Base-by-base conservation (phyloP, 2,329 filamentous ascomycete species). In the Arthrobotrys sphaeroides region DNA sequence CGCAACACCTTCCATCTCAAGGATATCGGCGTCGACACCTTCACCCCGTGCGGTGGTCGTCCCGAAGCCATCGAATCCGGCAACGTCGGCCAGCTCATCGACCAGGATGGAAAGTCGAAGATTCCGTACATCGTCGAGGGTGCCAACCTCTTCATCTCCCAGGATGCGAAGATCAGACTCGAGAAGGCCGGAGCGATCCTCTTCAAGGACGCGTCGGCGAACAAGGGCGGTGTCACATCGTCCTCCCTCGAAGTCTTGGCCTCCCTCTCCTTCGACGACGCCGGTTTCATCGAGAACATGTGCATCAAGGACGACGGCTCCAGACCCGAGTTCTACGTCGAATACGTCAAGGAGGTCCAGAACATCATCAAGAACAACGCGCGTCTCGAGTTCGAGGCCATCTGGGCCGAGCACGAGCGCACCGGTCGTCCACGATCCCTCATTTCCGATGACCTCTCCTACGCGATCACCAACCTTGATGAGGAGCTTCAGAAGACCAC, bases 111-210 rank as follows among this genome's bases (percentile, higher is more conserved):
- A 84, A 97, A 96, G 85, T 87, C 88, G 20, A 88, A 87, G 9
- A 91, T 99, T 75, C 94, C 94, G 0, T 99, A 96, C 84, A 95
- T 99, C 64, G 94, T 99, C 47, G 95, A 99, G 84, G 95, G 95
- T 62, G 95, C 95, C 83, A 99, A 98, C 83, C 86, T 99, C 65
- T 99, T 99, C 88, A 96, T 99, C 84, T 97, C 95, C 0, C 95
- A 99, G 83, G 95, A 99, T 80, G 94, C 94, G 80, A 98, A 98
- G 85, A 87, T 98, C 66, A 91, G 93, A 22, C 89, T 99, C 12
- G 95, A 99, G 84, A 90, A 93, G 80, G 94, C 94, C n/a, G 95
- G 95, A 74, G 96, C 93, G 81, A 89, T 98, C 80, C 84, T 99
- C 42, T 97, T 93, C 90, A 99, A 99, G 85, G 95, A 99, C 83